phyloP scores from a whole-genome alignment of 495 filamentous ascomycete species.

The Cairneyella variabilis region DNA sequence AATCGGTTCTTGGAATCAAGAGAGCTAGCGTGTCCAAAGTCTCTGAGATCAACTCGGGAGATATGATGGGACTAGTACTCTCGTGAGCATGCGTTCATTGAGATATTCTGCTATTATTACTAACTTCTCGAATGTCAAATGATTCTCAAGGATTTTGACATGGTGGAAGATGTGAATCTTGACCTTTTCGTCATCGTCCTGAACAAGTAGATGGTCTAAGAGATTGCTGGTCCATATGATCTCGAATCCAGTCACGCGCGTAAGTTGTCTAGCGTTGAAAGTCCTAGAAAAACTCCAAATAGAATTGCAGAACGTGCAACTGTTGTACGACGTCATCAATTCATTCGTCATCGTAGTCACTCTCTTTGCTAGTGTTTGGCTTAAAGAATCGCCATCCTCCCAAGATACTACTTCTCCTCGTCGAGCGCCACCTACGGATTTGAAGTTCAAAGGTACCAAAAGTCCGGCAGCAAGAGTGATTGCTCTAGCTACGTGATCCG shows the following conservation, averaged over 20 bases:
- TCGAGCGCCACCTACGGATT: background rate
- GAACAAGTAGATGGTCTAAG: slow-evolving; percentile 37
- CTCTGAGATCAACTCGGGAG: slow-evolving; percentile 22
- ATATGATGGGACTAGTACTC: background rate
- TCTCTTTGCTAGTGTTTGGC: background rate
- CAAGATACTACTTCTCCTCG: background rate
- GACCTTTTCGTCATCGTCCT: slow-evolving; percentile 34
- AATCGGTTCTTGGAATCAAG: slow-evolving; percentile 35
- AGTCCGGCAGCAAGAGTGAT: background rate
- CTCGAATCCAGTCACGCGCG: background rate
- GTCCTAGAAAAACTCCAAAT: background rate
- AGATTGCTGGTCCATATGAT: slow-evolving; percentile 37
- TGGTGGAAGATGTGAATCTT: slow-evolving; percentile 27
- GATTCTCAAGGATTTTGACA: background rate
- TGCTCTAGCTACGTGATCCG: background rate
- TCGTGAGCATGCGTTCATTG: background rate
- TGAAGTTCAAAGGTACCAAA: background rate
- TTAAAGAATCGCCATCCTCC: background rate
- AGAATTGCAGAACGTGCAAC: background rate
- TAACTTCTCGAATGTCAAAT: background rate
- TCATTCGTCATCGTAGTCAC: background rate
- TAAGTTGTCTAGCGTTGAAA: background rate
- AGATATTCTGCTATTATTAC: background rate
- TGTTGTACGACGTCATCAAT: background rate
- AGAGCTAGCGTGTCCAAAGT: slow-evolving; percentile 41